These are phyloP conservation scores for Volvox carteri DNA, from an alignment of 163 green algal genomes.

Conservation along the genomic window DNA sequence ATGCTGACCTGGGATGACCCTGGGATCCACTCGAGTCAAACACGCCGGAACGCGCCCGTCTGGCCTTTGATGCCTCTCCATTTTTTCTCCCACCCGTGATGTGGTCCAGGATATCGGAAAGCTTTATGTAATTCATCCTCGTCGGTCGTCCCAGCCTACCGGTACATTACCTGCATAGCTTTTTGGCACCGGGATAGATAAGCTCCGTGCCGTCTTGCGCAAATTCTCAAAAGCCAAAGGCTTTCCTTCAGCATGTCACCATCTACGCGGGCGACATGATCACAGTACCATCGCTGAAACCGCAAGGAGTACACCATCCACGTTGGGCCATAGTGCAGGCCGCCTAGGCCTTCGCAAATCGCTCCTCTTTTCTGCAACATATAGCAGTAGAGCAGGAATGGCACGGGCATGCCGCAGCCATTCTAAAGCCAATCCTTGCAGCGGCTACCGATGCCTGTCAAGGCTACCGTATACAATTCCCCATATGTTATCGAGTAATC, in stretches of 20 bases:
- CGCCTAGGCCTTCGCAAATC: neutral
- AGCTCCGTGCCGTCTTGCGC: too few relatives aligned
- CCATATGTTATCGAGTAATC: too few relatives aligned
- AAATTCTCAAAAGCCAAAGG: neutral
- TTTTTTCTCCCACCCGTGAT: conserved; percentile 25
- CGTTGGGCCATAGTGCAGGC: conserved; percentile 10
- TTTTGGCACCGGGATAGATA: too few relatives aligned
- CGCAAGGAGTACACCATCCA: conserved; percentile 1
- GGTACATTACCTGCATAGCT: conserved; percentile 39
- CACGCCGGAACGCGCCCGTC: conserved; percentile 7
- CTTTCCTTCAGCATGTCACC: conserved; percentile 9
- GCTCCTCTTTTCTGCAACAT: neutral
- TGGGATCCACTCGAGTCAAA: conserved; percentile 2
- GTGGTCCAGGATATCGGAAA: conserved; percentile 25
- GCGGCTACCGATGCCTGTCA: too few relatives aligned
- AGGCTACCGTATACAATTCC: too few relatives aligned
- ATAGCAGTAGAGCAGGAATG: too few relatives aligned
- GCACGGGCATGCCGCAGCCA: too few relatives aligned
- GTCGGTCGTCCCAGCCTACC: conserved; percentile 33
- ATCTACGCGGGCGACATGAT: neutral
- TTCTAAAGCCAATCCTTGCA: too few relatives aligned
- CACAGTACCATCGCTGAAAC: neutral
- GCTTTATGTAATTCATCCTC: conserved; percentile 27
- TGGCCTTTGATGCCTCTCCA: conserved; percentile 26
- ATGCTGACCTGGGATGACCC: too few relatives aligned